Evolutionary conservation across 208 protist species (phyloP).

Genomic region (Novymonas esmeraldas): DNA sequence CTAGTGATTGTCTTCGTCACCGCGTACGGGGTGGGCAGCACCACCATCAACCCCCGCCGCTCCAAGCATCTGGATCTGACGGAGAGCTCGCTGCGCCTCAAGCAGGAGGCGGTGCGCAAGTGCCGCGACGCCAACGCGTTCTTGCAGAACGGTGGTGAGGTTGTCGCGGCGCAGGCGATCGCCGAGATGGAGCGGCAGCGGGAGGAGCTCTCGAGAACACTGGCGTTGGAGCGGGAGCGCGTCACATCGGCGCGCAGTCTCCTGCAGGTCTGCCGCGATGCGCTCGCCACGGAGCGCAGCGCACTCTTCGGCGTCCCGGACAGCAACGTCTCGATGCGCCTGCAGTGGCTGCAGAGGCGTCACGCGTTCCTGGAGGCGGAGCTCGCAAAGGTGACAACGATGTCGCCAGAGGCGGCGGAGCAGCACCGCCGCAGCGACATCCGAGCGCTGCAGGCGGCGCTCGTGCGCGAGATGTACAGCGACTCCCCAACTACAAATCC

Average conservation of each 20-base stretch:
- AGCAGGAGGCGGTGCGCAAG: neutral
- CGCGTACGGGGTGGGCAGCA: slow-evolving; percentile 18
- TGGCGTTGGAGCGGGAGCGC: slow-evolving; percentile 13
- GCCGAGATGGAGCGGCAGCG: slow-evolving; percentile 6
- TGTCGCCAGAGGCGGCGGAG: neutral
- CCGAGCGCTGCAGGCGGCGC: slow-evolving; percentile 8
- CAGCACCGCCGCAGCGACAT: slow-evolving; percentile 10
- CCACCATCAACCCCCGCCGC: slow-evolving; percentile 18
- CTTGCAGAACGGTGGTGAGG: slow-evolving; percentile 2
- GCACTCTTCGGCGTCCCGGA: slow-evolving; percentile 1
- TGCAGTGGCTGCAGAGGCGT: neutral
- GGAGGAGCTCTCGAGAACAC: neutral
- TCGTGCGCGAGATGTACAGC: slow-evolving; percentile 17
- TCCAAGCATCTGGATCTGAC: neutral
- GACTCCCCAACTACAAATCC: too few species aligned
- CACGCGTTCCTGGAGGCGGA: neutral
- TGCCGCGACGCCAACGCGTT: neutral
- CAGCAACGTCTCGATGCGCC: neutral
- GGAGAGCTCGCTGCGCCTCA: neutral
- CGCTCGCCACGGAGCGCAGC: neutral
- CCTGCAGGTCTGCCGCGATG: slow-evolving; percentile 19
- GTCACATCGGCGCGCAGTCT: slow-evolving; percentile 1
- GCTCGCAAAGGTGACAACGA: slow-evolving; percentile 1
- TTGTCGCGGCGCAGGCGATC: slow-evolving; percentile 11
- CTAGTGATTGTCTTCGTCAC: slow-evolving; percentile 18